Evolutionary conservation across 75 land plant genomes (phyloP), one percentile per base, ranked within the genome.

Genomic region (Picea sitchensis): DNA sequence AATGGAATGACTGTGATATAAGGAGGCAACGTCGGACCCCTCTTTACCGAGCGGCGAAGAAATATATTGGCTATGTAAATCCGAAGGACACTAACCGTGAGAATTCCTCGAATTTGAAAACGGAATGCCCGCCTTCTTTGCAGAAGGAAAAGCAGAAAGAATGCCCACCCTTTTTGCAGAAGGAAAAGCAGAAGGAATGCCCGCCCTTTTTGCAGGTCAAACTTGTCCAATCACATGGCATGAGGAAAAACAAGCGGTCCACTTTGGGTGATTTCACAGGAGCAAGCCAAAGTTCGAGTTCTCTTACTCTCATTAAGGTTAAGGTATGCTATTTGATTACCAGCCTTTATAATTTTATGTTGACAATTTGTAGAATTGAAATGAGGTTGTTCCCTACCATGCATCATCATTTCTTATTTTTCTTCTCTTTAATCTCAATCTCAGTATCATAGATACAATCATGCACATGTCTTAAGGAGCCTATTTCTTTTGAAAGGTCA

Each of bases 231-330:
- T 17, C 73, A 41, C 17, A 2, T 38, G 11, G 73, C 73, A 69
- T 44, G 17, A 68, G 73, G n/a, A 69, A 41, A 69, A 69, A 47
- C 73, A 69, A 41, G 51, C 44, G 73, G 34, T 36, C 73, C 36
- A 47, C 13, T 69, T 69, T 69, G 18, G 41, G 47, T 17, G 41
- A 41, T 69, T 18, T 41, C n/a, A 20, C 23, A 3, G 41, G 73
- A 41, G 21, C 51, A 38, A 34, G 73, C 73, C 36, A 41, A 69
- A 36, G 51, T 38, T 15, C 20, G 73, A 20, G 20, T 41, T 69
- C 21, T 2, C 21, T 0, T 6, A 47, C 21, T 69, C 41, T 69
- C 20, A 9, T 36, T 69, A 69, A 41, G 73, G 51, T 18, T 38
- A 69, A 69, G 73, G 73, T 69, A 69, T 36, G 41, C 2, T 38